Evolutionary conservation across 2,329 filamentous ascomycete species (phyloP).

Genomic region (Ophiostoma australiae): DNA sequence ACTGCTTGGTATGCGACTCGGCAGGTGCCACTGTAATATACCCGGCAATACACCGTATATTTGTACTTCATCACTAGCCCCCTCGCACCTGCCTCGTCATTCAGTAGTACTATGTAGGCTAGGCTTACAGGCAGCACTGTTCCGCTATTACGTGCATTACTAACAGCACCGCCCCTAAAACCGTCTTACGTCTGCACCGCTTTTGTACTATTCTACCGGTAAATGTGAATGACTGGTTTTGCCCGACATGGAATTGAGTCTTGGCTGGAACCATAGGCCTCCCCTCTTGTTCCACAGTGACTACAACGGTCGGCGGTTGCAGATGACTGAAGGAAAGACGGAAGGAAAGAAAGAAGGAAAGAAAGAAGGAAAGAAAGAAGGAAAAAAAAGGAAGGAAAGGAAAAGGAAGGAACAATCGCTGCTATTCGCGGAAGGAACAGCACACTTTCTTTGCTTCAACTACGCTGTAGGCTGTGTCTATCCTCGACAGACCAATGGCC

Average conservation of each 20-base stretch:
- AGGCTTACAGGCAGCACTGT: not conserved
- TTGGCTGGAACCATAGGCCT: constrained; percentile 11
- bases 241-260: not conserved
- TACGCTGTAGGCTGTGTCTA: too few relatives aligned
- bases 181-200: not conserved
- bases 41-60: not conserved
- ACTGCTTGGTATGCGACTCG: not conserved
- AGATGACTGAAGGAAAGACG: not conserved
- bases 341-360: too few relatives aligned
- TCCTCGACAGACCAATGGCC: too few relatives aligned
- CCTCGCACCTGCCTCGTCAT: constrained; percentile 15
- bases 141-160: not conserved
- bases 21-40: constrained; percentile 13
- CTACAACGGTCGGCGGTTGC: not conserved
- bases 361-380: not conserved
- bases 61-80: not conserved
- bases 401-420: not conserved
- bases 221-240: not conserved
- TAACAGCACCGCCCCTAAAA: constrained; percentile 5
- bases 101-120: too few relatives aligned
- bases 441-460: not conserved
- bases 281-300: constrained; percentile 2
- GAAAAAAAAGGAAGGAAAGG: not conserved
- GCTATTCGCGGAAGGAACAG: not conserved
- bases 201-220: not conserved